phyloP scores from a whole-genome alignment of 2,329 filamentous ascomycete genomes.

The Fusarium pseudocircinatum region DNA sequence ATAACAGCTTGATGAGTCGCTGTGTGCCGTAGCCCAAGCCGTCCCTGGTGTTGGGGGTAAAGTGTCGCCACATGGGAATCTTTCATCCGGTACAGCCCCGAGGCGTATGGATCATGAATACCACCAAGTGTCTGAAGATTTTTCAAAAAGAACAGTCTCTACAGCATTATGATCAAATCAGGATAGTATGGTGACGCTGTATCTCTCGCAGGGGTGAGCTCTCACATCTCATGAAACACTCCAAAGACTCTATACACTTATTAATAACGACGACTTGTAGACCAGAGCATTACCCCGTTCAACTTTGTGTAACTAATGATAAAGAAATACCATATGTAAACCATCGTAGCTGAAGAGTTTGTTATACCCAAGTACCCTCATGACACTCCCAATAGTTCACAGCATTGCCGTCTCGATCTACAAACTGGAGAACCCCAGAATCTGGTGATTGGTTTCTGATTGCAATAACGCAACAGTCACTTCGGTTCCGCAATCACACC shows the following conservation, averaged over 20 bases:
- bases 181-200: background rate
- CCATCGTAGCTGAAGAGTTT: background rate
- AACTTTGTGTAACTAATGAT: accelerated
- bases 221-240: background rate
- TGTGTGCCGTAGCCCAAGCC: background rate
- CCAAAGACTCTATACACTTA: background rate
- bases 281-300: background rate
- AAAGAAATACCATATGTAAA: background rate
- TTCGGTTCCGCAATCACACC: conserved; percentile 18
- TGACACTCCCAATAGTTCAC: background rate
- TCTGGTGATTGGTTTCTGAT: no score
- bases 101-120: no score
- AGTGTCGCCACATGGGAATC: background rate
- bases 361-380: background rate
- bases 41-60: background rate
- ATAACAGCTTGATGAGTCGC: background rate
- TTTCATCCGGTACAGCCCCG: background rate
- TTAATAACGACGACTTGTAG: background rate
- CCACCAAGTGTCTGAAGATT: background rate
- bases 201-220: background rate
- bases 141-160: accelerated
- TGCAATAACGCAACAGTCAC: background rate
- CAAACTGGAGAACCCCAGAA: background rate
- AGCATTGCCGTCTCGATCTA: background rate
- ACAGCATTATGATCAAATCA: background rate